Evolutionary conservation across 78 protist genomes (phyloP).

Genomic region (Emiliania huxleyi): DNA sequence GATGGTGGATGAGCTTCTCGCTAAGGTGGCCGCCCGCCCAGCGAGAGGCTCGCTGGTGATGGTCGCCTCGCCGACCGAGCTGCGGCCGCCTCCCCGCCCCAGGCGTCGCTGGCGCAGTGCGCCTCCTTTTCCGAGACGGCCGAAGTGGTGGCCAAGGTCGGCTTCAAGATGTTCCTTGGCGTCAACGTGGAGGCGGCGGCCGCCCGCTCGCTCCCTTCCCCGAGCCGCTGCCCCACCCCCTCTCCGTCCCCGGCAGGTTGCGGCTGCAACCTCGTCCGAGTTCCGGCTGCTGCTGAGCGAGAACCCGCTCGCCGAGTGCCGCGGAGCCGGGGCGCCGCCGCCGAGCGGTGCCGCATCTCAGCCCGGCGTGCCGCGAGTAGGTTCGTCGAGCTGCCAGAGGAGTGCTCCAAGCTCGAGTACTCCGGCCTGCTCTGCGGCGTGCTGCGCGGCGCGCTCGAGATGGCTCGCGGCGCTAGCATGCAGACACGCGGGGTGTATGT

Average conservation of each 20-base stretch:
- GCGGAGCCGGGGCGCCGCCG: too few relatives aligned
- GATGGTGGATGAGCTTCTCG: slow-evolving; percentile 92
- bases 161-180: slow-evolving; percentile 93
- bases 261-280: neutral
- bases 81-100: too few relatives aligned
- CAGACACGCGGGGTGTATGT: neutral
- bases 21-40: too few relatives aligned
- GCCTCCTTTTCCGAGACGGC: slow-evolving; percentile 86
- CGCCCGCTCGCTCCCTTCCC: neutral
- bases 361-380: too few relatives aligned
- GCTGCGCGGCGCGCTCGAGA: slow-evolving; percentile 91
- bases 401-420: slow-evolving; percentile 54
- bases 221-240: neutral
- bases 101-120: slow-evolving; percentile 69
- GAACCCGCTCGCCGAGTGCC: slow-evolving; percentile 79
- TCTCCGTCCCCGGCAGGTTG: neutral
- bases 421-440: slow-evolving; percentile 93
- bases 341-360: too few relatives aligned
- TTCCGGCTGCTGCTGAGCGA: slow-evolving; percentile 76
- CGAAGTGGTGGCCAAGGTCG: slow-evolving; percentile 91
- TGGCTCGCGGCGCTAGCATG: slow-evolving; percentile 54
- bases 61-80: too few relatives aligned
- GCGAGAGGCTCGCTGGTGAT: too few relatives aligned
- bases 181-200: slow-evolving; percentile 53
- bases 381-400: slow-evolving; percentile 94